Evolutionary conservation across 1,284 basidiomycete genomes (phyloP).

Genomic region (Crucibulum cyathiforme): DNA sequence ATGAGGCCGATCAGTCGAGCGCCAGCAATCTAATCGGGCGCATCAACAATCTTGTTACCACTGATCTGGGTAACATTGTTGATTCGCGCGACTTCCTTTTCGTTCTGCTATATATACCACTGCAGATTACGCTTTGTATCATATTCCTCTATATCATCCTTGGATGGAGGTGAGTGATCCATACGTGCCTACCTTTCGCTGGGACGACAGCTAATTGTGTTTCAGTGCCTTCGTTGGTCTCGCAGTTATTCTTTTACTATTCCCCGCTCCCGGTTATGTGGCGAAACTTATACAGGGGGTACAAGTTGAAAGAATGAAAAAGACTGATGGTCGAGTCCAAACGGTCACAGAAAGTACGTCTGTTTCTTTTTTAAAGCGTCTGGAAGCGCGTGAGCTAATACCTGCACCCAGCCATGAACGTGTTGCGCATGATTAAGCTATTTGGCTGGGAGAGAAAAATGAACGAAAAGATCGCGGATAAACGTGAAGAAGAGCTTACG

Average conservation of each 20-base stretch:
- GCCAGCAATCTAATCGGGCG: slow-evolving; percentile 54
- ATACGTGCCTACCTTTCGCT: neutral
- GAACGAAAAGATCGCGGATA: slow-evolving; percentile 51
- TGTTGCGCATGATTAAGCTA: slow-evolving; percentile 70
- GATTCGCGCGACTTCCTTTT: slow-evolving; percentile 49
- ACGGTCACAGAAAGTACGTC: slow-evolving; percentile 53
- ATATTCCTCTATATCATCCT: slow-evolving; percentile 49
- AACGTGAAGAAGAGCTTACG: slow-evolving; percentile 62
- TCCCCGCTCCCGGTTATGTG: slow-evolving; percentile 56
- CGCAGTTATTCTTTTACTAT: slow-evolving; percentile 49
- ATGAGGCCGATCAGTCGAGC: slow-evolving; percentile 20
- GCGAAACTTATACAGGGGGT: slow-evolving; percentile 38
- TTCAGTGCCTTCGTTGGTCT: slow-evolving; percentile 52
- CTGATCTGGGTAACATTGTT: slow-evolving; percentile 49
- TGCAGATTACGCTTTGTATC: slow-evolving; percentile 49
- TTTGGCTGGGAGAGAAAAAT: slow-evolving; percentile 74
- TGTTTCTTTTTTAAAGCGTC: neutral
- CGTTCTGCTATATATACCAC: slow-evolving; percentile 45
- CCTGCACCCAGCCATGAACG: slow-evolving; percentile 43
- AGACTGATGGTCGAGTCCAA: slow-evolving; percentile 54
- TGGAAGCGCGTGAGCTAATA: neutral
- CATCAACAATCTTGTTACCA: slow-evolving; percentile 60
- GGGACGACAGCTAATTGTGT: slow-evolving; percentile 1
- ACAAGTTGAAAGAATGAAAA: slow-evolving; percentile 27
- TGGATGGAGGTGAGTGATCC: slow-evolving; percentile 38